phyloP scores from a whole-genome alignment of 2,329 filamentous ascomycete genomes.

The Drechslerella dactyloides region DNA sequence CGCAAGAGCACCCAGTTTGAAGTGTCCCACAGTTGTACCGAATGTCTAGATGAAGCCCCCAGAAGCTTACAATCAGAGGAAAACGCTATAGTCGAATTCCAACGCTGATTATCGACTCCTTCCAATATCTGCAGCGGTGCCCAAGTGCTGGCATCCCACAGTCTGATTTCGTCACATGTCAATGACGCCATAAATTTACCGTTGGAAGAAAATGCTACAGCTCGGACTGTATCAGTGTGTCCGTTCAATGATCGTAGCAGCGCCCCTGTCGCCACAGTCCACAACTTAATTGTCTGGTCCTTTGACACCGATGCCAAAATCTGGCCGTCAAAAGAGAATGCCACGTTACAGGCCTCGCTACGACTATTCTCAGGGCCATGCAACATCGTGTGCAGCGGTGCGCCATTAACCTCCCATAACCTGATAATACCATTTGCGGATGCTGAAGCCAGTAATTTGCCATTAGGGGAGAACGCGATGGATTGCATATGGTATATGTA shows the following conservation, averaged over 20 bases:
- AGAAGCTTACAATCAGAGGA: not conserved
- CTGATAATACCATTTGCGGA: not conserved
- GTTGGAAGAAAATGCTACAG: not conserved
- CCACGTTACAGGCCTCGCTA: too few relatives aligned
- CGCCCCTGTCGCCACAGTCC: not conserved
- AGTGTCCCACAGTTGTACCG: too few relatives aligned
- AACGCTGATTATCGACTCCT: too few relatives aligned
- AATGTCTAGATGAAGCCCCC: too few relatives aligned
- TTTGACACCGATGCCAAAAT: not conserved
- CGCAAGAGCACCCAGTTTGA: too few relatives aligned
- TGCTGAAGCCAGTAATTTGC: not conserved
- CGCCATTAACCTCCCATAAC: not conserved
- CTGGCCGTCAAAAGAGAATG: not conserved
- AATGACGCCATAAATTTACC: slow-evolving; percentile 61
- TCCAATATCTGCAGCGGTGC: not conserved
- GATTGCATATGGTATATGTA: not conserved
- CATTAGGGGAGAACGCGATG: not conserved
- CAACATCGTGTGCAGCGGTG: too few relatives aligned
- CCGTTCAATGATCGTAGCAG: not conserved
- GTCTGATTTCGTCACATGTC: not conserved
- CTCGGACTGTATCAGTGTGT: not conserved
- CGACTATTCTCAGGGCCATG: too few relatives aligned
- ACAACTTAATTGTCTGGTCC: not conserved
- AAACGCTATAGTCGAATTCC: not conserved
- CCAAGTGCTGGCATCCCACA: not conserved